Conservation (phyloP, 2,329 filamentous ascomycete species). For the Furcasterigmium sp. region DNA sequence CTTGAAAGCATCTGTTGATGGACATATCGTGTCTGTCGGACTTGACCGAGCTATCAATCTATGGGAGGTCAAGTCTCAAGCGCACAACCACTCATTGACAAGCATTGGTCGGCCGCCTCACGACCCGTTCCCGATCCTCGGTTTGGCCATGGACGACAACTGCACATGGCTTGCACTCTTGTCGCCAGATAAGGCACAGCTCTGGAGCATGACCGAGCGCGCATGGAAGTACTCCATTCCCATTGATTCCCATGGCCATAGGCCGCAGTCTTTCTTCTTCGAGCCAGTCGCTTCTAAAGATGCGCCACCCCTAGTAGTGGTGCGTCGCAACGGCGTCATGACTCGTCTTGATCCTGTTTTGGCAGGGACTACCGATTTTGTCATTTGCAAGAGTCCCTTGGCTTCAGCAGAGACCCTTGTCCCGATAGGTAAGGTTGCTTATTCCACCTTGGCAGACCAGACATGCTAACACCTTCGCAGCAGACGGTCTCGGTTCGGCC, state of each 20-base stretch:
- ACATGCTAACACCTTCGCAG: neutral
- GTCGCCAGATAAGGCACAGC: conserved; percentile 48
- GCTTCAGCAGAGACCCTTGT: conserved; percentile 41
- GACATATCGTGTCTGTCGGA: conserved; percentile 63
- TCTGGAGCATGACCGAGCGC: conserved; percentile 59
- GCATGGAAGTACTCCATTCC: conserved; percentile 50
- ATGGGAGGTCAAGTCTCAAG: conserved; percentile 53
- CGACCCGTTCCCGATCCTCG: conserved; percentile 54
- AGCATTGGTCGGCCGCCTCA: conserved; percentile 33
- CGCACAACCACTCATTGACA: conserved; percentile 33
- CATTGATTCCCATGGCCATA: conserved; percentile 52
- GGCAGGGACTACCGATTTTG: conserved; percentile 33
- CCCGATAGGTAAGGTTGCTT: conserved; percentile 43
- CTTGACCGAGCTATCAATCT: conserved; percentile 65
- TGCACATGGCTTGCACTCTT: conserved; percentile 64
- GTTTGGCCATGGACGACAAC: conserved; percentile 58
- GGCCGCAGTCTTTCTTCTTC: conserved; percentile 61
- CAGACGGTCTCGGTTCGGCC: neutral
- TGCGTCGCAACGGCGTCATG: conserved; percentile 60
- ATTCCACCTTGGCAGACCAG: neutral
- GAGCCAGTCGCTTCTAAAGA: conserved; percentile 20
- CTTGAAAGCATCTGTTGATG: conserved; percentile 56
- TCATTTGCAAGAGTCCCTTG: conserved; percentile 48
- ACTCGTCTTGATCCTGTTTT: conserved; percentile 49
- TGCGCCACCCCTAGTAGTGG: conserved; percentile 47